Percentiles rank a stretch among this genome's conserved stretches.
Evolutionary conservation across 495 filamentous ascomycete genomes (phyloP).

Genomic region (Neurospora tetrasperma): DNA sequence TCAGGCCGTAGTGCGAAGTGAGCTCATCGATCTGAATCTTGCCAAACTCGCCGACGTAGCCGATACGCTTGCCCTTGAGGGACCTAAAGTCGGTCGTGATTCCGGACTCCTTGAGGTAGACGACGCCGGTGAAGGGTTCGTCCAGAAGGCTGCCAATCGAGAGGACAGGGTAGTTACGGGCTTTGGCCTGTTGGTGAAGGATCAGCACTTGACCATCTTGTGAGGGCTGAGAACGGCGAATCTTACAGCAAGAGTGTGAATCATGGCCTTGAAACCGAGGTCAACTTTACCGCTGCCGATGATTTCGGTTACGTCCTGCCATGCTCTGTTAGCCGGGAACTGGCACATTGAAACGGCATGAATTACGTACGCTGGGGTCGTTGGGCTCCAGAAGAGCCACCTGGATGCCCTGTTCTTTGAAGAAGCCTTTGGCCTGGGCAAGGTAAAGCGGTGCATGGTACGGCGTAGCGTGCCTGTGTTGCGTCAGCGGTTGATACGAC

Average conservation of each 20-base stretch:
- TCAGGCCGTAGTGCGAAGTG: constrained; percentile 63
- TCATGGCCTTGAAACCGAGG: constrained; percentile 69
- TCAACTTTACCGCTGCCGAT: constrained; percentile 61
- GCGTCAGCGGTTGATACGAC: constrained; percentile 10
- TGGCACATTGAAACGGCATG: not conserved
- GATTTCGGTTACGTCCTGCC: constrained; percentile 56
- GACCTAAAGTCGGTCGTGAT: constrained; percentile 55
- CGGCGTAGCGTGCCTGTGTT: constrained; percentile 55
- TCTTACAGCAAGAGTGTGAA: constrained; percentile 55
- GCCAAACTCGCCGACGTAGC: constrained; percentile 64
- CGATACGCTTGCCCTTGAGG: constrained; percentile 60
- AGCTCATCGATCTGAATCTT: constrained; percentile 72
- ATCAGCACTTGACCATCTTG: not conserved
- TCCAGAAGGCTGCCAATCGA: constrained; percentile 61
- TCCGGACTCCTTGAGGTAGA: constrained; percentile 57
- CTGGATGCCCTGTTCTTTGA: constrained; percentile 58
- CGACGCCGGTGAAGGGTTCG: constrained; percentile 62
- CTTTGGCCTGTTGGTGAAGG: constrained; percentile 44
- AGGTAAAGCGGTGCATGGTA: constrained; percentile 66
- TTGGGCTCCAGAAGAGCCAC: constrained; percentile 63
- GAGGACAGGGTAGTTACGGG: constrained; percentile 56
- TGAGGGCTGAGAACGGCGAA: not conserved
- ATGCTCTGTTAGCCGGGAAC: not conserved
- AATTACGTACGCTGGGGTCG: constrained; percentile 43
- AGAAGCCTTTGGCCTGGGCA: constrained; percentile 58